Conservation (phyloP, 2,329 filamentous ascomycete species). For the Botrytis hyacinthi region DNA sequence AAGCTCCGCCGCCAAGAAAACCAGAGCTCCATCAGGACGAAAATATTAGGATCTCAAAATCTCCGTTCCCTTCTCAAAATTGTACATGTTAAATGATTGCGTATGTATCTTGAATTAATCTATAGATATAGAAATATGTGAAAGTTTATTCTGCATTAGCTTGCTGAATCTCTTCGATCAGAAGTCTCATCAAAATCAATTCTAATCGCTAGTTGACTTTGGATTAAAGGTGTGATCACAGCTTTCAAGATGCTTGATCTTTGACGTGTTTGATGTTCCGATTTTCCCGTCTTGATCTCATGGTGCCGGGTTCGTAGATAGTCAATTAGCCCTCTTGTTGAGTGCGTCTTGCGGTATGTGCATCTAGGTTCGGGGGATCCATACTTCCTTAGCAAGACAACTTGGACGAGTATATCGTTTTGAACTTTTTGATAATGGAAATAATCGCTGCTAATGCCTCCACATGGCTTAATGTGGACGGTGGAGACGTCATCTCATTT, state of each 20-base stretch:
- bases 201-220: not conserved
- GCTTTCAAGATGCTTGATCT: not conserved
- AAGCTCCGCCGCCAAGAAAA: not conserved
- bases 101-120: not conserved
- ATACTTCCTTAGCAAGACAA: not conserved
- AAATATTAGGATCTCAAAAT: not conserved
- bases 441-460: not conserved
- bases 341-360: not conserved
- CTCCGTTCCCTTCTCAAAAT: not conserved
- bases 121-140: not conserved
- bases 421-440: not conserved
- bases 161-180: not conserved
- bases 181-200: not conserved
- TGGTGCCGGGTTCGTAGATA: not conserved
- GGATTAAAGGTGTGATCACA: not conserved
- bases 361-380: not conserved
- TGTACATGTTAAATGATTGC: not conserved
- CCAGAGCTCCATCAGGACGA: not conserved
- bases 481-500: not conserved
- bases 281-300: not conserved
- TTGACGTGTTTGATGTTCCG: not conserved
- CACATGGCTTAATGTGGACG: not conserved
- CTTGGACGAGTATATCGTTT: not conserved
- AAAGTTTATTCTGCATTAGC: not conserved
- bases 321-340: not conserved